Evolutionary conservation across 768 basidiomycete species (phyloP).

Genomic region (Inosperma sp.): DNA sequence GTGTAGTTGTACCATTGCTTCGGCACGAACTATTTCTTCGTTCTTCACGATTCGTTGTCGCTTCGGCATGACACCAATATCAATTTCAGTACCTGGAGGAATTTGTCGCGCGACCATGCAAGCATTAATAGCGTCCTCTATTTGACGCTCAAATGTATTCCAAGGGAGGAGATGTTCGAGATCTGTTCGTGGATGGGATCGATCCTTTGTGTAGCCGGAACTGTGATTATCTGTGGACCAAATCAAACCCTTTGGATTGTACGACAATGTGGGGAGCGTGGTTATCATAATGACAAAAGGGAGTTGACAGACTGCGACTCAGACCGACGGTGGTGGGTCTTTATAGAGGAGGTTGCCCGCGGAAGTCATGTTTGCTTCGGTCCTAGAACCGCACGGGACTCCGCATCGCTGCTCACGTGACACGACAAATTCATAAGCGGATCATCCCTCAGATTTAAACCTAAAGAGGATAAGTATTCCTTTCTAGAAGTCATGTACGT

Average conservation of each 20-base stretch:
- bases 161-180: not conserved
- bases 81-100: not conserved
- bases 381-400: too few relatives aligned
- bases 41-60: not conserved
- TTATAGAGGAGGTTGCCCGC: too few relatives aligned
- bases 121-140: not conserved
- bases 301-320: too few relatives aligned
- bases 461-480: too few relatives aligned
- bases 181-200: conserved; percentile 1
- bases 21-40: conserved; percentile 6
- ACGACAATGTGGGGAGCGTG: not conserved
- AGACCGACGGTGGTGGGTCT: too few relatives aligned
- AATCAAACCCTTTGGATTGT: not conserved
- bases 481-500: too few relatives aligned
- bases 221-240: conserved; percentile 3
- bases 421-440: too few relatives aligned
- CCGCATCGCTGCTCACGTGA: too few relatives aligned
- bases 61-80: not conserved
- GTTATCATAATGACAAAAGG: conserved; percentile 4
- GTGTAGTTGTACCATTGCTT: conserved; percentile 14
- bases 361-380: too few relatives aligned
- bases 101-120: not conserved
- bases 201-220: not conserved
- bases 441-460: too few relatives aligned
- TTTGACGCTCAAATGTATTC: not conserved